These are phyloP conservation scores for Lachnellula arida DNA, from an alignment of 2,329 filamentous ascomycete genomes.

Conservation along the genomic window DNA sequence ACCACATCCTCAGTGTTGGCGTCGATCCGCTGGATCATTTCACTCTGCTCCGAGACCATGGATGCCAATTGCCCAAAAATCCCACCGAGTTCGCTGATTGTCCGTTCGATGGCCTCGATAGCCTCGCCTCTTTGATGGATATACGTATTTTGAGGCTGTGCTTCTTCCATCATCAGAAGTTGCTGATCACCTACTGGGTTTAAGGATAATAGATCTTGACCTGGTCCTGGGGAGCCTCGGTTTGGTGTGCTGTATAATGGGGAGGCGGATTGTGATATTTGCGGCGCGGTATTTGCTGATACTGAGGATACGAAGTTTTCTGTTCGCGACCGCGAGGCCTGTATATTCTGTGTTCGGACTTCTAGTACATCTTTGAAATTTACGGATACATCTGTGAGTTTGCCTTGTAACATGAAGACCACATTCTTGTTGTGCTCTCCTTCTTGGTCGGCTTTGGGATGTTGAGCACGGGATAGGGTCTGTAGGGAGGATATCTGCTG, in stretches of 20 bases:
- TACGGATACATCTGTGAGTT: conserved; percentile 84
- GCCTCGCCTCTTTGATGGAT: conserved; percentile 92
- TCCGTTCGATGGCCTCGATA: conserved; percentile 94
- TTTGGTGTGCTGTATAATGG: conserved; percentile 80
- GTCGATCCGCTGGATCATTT: conserved; percentile 96
- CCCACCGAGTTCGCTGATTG: conserved; percentile 83
- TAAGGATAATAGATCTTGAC: conserved; percentile 70
- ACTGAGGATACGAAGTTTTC: conserved; percentile 96
- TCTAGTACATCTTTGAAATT: conserved; percentile 98
- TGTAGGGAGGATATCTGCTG: conserved; percentile 84
- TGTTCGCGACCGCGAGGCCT: conserved; percentile 83
- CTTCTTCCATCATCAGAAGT: conserved; percentile 89
- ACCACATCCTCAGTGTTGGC: conserved; percentile 97
- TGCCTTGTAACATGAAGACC: conserved; percentile 83
- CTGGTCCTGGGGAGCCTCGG: conserved; percentile 60
- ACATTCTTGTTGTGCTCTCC: conserved; percentile 98
- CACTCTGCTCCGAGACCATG: conserved; percentile 96
- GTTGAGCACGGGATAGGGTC: conserved; percentile 68
- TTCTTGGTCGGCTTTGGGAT: conserved; percentile 71
- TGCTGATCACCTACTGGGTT: conserved; percentile 86
- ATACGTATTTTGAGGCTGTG: conserved; percentile 78
- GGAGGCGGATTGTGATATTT: conserved; percentile 71
- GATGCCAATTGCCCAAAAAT: conserved; percentile 93
- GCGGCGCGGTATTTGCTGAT: conserved; percentile 65
- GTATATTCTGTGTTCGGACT: conserved; percentile 95